Evolutionary conservation across 345 rosid species (phyloP), one percentile per base, ranked within the genome.

Genomic region (Linum tenue): DNA sequence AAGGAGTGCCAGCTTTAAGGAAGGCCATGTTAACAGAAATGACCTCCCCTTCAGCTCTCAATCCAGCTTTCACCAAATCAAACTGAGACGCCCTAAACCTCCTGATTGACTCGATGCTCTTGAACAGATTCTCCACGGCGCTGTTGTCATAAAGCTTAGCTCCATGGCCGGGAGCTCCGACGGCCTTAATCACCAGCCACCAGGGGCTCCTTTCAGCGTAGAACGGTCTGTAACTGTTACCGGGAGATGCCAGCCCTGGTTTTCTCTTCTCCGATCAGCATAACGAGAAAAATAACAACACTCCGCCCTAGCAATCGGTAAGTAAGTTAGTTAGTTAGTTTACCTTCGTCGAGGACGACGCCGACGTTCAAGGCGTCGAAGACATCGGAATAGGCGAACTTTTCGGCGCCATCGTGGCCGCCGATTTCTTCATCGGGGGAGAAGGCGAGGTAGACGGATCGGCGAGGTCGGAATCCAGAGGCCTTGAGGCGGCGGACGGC

Each of bases 381-480:
- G 60, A 76, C 12, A 61, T 83, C 73, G 35, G 97, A 88, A 35
- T 73, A 75, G 0, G 75, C 95, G 12, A 94, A 79, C 86, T 81
- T 84, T 78, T 76, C 84, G 15, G 84, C 95, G n/a, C 99, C 99
- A 51, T 80, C 90, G 58, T 84, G 90, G 56, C 97, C 92, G 10
- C 97, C 99, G 58, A 88, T 90, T 80, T 94, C 99, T 71, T 94
- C 99, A 69, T 94, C 99, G 31, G 99, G 92, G 58, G 78, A 86
- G 71, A 88, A 90, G 56, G 84, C 75, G 76, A 90, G 70, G 77
- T 90, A 86, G 73, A 90, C 80, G 59, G 97, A 71, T 37, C 99
- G 87, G 68, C 72, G 22, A 0, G 97, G 97, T 35, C 37, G 73
- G 68, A 85, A 94, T 8, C 89, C 89, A 37, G 82, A 75, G 48